Percentiles rank a stretch among this genome's conserved stretches.
These are phyloP conservation scores for Polyporus arcularius DNA, from an alignment of 768 basidiomycete species.

Conservation along the genomic window DNA sequence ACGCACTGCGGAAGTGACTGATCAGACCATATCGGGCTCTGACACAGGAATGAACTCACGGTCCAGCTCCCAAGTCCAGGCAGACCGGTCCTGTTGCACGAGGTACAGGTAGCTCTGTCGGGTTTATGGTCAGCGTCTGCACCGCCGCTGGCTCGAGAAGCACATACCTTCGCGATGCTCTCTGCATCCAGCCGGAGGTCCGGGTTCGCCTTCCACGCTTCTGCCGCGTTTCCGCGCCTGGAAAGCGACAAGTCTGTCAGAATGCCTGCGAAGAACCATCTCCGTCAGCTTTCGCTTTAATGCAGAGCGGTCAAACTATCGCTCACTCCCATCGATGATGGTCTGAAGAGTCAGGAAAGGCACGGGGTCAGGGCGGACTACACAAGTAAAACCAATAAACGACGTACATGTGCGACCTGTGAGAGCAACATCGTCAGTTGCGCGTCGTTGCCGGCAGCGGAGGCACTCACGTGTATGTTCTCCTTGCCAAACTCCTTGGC, in stretches of 20 bases:
- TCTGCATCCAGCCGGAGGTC: conserved; percentile 57
- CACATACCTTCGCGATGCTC: conserved; percentile 62
- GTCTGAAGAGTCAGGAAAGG: conserved; percentile 36
- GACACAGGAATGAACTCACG: conserved; percentile 42
- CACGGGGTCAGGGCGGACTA: too few relatives aligned
- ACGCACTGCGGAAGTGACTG: conserved; percentile 36
- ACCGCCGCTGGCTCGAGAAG: not conserved
- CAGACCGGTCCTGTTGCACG: conserved; percentile 64
- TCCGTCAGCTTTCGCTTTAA: too few relatives aligned
- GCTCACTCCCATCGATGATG: conserved; percentile 65
- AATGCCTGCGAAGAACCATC: conserved; percentile 29
- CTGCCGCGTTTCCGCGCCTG: too few relatives aligned
- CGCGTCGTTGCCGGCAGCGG: not conserved
- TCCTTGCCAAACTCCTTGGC: conserved; percentile 45
- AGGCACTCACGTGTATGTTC: conserved; percentile 39
- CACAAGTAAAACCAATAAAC: too few relatives aligned
- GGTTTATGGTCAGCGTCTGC: not conserved
- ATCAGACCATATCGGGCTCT: not conserved
- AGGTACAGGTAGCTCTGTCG: conserved; percentile 63
- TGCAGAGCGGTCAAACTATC: not conserved
- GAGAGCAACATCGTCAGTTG: not conserved
- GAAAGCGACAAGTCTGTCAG: conserved; percentile 33
- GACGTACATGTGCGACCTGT: conserved; percentile 64
- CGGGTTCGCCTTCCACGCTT: not conserved
- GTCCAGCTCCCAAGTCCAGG: conserved; percentile 80